A percentile compares a stretch with the other conserved stretches of the same genome.
phyloP scores from a whole-genome alignment of 352 stramenopile genomes.

The Globisporangium takayamanum region DNA sequence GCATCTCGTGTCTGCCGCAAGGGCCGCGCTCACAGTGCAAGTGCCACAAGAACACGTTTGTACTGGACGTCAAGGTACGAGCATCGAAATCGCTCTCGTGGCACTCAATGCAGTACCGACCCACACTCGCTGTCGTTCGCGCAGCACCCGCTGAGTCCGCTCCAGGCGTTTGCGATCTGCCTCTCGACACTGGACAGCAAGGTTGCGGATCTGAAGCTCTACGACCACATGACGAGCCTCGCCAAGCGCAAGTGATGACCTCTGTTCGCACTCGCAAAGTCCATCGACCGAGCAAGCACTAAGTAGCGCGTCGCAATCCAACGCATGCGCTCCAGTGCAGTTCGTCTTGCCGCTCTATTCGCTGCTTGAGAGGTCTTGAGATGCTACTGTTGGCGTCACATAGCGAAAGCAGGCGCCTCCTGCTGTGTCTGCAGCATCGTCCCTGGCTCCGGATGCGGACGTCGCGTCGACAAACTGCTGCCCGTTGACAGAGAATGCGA shows the following conservation, averaged over 20 bases:
- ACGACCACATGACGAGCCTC: conserved; percentile 14
- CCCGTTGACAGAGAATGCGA: conserved; percentile 14
- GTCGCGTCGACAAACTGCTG: conserved; percentile 14
- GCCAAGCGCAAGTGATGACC: too few species aligned
- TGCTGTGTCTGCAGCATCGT: neutral
- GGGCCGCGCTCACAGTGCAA: conserved; percentile 45
- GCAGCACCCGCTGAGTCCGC: too few species aligned
- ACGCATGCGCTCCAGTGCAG: neutral
- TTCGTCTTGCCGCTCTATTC: conserved; percentile 6
- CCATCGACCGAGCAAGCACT: too few species aligned
- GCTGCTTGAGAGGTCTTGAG: neutral
- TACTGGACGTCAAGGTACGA: neutral
- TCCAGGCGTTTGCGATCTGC: too few species aligned
- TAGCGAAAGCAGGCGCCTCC: neutral
- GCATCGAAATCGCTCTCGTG: conserved; percentile 8
- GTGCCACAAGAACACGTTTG: conserved; percentile 41
- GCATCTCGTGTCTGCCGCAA: conserved; percentile 49
- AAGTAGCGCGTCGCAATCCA: conserved; percentile 13
- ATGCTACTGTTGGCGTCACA: too few species aligned
- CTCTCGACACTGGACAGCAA: conserved; percentile 70
- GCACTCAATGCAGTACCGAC: too few species aligned
- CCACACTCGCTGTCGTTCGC: too few species aligned
- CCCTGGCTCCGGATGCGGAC: neutral
- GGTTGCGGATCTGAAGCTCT: conserved; percentile 43
- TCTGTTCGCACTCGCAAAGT: too few species aligned